A percentile compares a stretch with the other conserved stretches of the same genome.
These are phyloP conservation scores for Ostreobium quekettii DNA, from an alignment of 139 green algal genomes.

Conservation along the genomic window DNA sequence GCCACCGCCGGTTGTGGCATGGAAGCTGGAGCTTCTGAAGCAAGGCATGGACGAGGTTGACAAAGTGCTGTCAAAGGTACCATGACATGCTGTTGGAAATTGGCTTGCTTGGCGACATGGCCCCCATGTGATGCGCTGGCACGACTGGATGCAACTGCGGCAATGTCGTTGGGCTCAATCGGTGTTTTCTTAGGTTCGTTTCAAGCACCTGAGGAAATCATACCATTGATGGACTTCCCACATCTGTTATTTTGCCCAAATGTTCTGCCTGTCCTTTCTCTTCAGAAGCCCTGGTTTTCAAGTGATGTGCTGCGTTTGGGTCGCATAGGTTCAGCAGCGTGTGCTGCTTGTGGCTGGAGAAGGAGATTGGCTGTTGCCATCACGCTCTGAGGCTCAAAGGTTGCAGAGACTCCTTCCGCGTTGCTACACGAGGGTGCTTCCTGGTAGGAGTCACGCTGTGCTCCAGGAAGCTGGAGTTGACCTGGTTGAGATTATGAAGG, in stretches of 20 bases:
- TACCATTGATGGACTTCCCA: too few relatives aligned
- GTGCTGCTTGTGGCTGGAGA: conserved; percentile 23
- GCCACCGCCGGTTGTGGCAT: conserved; percentile 58
- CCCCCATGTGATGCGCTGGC: too few relatives aligned
- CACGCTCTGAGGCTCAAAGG: conserved; percentile 20
- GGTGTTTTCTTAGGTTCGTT: too few relatives aligned
- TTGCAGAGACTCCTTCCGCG: conserved; percentile 20
- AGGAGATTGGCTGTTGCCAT: conserved; percentile 25
- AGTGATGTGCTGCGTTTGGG: too few relatives aligned
- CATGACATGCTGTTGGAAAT: too few relatives aligned
- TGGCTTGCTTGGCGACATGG: too few relatives aligned
- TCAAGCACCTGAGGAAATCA: too few relatives aligned
- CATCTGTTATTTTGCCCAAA: too few relatives aligned
- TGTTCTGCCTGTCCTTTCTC: too few relatives aligned
- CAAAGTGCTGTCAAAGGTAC: conserved; percentile 7
- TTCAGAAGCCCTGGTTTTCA: too few relatives aligned
- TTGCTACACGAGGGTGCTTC: conserved; percentile 15
- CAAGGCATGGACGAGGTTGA: conserved; percentile 33
- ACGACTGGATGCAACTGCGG: too few relatives aligned
- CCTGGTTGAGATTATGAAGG: conserved; percentile 52
- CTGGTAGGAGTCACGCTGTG: conserved; percentile 56
- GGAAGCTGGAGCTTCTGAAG: conserved; percentile 64
- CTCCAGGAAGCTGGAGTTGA: conserved; percentile 72
- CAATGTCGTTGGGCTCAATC: too few relatives aligned
- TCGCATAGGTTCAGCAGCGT: conserved; percentile 25